Percentiles rank a stretch among this genome's conserved stretches.
Evolutionary conservation across 805 yeast species (phyloP).

Genomic region (Saccharomycopsis oosterbeekiorum): DNA sequence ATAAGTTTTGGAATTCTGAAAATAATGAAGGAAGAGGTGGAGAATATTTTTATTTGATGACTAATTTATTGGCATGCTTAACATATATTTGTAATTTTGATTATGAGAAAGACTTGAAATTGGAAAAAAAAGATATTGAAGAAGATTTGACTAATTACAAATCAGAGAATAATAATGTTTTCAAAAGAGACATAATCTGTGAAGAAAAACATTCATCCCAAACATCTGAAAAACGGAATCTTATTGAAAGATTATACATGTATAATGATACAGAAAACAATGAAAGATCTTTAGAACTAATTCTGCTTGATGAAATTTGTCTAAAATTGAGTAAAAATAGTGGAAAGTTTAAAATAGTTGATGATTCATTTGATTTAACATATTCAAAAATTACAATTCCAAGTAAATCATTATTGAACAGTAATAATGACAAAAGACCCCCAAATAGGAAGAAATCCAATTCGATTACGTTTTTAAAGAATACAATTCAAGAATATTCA

Average conservation of each 20-base stretch:
- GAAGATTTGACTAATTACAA: neutral
- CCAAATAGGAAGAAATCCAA: constrained; percentile 8
- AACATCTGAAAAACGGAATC: neutral
- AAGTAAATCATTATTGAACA: neutral
- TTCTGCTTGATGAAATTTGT: constrained; percentile 5
- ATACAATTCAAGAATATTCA: constrained; percentile 12
- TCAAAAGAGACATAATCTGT: neutral
- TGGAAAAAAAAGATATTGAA: constrained; percentile 8
- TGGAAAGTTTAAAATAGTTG: neutral
- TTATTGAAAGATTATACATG: constrained; percentile 4
- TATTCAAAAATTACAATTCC: neutral
- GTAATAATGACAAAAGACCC: neutral
- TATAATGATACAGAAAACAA: constrained; percentile 6
- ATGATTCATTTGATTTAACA: neutral
- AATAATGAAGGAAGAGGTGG: constrained; percentile 11
- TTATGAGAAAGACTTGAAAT: constrained; percentile 11
- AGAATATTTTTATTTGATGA: constrained; percentile 10
- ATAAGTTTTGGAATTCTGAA: constrained; percentile 12
- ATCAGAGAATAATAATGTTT: neutral
- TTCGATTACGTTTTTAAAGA: constrained; percentile 11
- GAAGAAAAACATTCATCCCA: neutral
- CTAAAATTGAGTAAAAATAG: neutral
- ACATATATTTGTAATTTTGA: constrained; percentile 10
- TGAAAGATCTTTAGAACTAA: constrained; percentile 4
- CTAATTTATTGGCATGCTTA: constrained; percentile 16